Percentiles rank a stretch among this genome's conserved stretches.
These are phyloP conservation scores for Silene conica DNA, from an alignment of 148 eudicot genomes.

Conservation along the genomic window DNA sequence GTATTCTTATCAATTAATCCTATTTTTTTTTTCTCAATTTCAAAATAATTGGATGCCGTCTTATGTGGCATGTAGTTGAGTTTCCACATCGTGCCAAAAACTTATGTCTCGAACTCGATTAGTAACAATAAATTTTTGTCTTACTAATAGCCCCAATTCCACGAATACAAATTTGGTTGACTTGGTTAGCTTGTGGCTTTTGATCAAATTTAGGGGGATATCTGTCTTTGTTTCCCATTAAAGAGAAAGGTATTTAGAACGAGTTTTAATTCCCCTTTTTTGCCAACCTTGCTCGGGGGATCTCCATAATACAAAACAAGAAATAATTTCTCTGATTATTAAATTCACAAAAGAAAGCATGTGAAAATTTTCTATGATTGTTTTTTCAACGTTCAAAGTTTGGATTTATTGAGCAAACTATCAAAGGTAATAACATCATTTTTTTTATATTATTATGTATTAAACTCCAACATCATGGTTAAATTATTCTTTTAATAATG, in stretches of 20 bases:
- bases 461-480: too few relatives aligned
- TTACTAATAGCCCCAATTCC: not conserved
- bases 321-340: not conserved
- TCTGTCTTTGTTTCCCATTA: not conserved
- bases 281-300: constrained; percentile 15
- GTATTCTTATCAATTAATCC: too few relatives aligned
- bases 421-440: constrained; percentile 14
- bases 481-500: too few relatives aligned
- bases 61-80: too few relatives aligned
- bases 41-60: too few relatives aligned
- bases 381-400: not conserved
- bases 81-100: too few relatives aligned
- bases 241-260: constrained; percentile 2
- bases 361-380: not conserved
- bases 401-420: constrained; percentile 5
- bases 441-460: not conserved
- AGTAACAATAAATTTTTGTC: not conserved
- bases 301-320: constrained; percentile 3
- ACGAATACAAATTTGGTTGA: not conserved
- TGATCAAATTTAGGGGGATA: constrained; percentile 1
- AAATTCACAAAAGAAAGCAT: not conserved
- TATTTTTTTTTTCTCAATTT: too few relatives aligned
- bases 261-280: not conserved
- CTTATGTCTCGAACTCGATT: too few relatives aligned
- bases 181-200: not conserved